These are phyloP conservation scores for Cylindrotheca fusiformis DNA, from an alignment of 108 stramenopile species.

Conservation along the genomic window DNA sequence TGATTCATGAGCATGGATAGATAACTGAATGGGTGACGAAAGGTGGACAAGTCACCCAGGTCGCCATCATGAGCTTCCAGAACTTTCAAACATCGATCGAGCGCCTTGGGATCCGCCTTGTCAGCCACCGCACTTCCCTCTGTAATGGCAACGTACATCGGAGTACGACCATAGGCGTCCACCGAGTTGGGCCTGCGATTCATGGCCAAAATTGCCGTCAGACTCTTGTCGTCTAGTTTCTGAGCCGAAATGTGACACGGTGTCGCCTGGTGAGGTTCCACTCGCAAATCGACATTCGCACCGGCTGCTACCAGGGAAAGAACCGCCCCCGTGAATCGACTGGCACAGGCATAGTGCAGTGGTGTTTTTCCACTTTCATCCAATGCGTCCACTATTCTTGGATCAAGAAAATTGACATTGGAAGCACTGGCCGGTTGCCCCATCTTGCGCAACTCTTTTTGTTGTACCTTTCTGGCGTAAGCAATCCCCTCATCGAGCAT, in stretches of 20 bases:
- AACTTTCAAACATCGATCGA: constrained; percentile 58
- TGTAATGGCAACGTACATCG: constrained; percentile 64
- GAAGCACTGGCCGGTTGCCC: no score
- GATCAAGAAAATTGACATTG: constrained; percentile 27
- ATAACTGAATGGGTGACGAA: constrained; percentile 45
- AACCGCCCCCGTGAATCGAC: constrained; percentile 48
- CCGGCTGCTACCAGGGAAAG: constrained; percentile 60
- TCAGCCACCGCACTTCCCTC: constrained; percentile 47
- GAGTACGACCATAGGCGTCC: constrained; percentile 61
- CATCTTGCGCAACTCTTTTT: constrained; percentile 2
- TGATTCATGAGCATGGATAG: constrained; percentile 39
- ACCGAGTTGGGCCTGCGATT: constrained; percentile 65
- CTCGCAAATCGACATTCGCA: constrained; percentile 46
- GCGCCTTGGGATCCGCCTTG: constrained; percentile 30
- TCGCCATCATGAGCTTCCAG: constrained; percentile 66
- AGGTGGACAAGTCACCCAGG: constrained; percentile 18
- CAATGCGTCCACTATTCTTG: constrained; percentile 52
- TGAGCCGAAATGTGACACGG: constrained; percentile 64
- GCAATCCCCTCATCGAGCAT: constrained; percentile 46
- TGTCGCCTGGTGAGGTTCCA: constrained; percentile 23
- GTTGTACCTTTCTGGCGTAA: constrained; percentile 1
- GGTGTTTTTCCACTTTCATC: constrained; percentile 73
- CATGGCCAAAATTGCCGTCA: constrained; percentile 52
- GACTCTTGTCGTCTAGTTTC: constrained; percentile 54
- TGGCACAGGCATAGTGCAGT: constrained; percentile 71